Conservation (phyloP, 78 protist species). For the Dictyostelium brefeldianum region DNA sequence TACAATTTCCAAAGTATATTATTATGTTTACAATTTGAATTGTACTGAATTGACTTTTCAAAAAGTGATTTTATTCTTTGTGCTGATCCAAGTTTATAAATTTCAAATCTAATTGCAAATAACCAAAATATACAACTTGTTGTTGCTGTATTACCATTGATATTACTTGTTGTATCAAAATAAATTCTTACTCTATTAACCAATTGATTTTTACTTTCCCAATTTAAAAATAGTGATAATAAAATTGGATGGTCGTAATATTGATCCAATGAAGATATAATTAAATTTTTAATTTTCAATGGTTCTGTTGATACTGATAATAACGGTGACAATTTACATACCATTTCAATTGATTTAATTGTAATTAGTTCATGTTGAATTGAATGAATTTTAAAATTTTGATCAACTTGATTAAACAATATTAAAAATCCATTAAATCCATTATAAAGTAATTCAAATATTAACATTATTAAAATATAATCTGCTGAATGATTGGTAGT, state of each 20-base stretch:
- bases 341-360: slow-evolving; percentile 24
- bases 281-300: slow-evolving; percentile 9
- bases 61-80: slow-evolving; percentile 56
- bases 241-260: slow-evolving; percentile 68
- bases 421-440: slow-evolving; percentile 1
- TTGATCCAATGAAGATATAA: not conserved
- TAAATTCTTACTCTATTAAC: slow-evolving; percentile 32
- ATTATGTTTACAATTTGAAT: slow-evolving; percentile 20
- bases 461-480: not conserved
- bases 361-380: not conserved
- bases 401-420: not conserved
- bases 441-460: not conserved
- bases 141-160: not conserved
- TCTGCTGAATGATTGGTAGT: no score
- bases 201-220: slow-evolving; percentile 35
- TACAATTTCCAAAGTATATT: slow-evolving; percentile 54
- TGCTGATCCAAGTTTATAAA: slow-evolving; percentile 29
- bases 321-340: slow-evolving; percentile 19
- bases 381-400: not conserved
- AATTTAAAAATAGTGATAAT: slow-evolving; percentile 44
- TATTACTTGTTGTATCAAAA: slow-evolving; percentile 9
- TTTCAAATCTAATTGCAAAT: slow-evolving; percentile 44
- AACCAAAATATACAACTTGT: slow-evolving; percentile 35
- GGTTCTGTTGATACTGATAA: slow-evolving; percentile 23
- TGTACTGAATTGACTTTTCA: slow-evolving; percentile 29